phyloP scores from a whole-genome alignment of 768 basidiomycete genomes.

The Boletus tylopilopsis region DNA sequence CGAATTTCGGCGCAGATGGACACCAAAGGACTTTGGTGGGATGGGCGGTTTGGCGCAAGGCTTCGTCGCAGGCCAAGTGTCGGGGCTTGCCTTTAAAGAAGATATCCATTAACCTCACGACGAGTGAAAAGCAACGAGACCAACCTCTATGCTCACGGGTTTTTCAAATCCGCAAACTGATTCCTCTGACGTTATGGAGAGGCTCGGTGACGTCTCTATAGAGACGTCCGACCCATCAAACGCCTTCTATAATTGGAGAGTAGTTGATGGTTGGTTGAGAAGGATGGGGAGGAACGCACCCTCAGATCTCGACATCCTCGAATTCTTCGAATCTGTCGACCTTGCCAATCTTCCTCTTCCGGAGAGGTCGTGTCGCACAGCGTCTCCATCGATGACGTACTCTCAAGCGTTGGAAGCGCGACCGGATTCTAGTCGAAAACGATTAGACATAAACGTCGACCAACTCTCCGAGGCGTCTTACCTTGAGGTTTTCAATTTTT shows the following conservation, averaged over 20 bases:
- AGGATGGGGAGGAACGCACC: not conserved
- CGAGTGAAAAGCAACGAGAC: not conserved
- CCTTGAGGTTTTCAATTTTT: slow-evolving; percentile 1
- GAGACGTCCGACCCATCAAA: not conserved
- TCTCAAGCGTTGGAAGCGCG: not conserved
- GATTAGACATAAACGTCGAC: not conserved
- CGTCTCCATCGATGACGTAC: not conserved
- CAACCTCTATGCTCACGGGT: not conserved
- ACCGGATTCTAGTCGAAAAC: not conserved
- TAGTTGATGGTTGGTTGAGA: not conserved
- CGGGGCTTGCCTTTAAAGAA: not conserved
- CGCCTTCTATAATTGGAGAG: not conserved
- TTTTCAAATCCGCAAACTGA: not conserved
- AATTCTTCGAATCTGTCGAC: slow-evolving; percentile 4
- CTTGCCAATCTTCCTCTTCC: not conserved
- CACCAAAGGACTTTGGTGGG: slow-evolving; percentile 2
- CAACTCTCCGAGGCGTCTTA: not conserved
- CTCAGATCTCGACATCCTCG: slow-evolving; percentile 2
- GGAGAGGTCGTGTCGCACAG: not conserved
- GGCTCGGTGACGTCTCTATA: not conserved
- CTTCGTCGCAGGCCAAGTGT: not conserved
- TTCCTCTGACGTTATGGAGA: too few relatives aligned
- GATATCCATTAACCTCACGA: not conserved
- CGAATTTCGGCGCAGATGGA: not conserved
- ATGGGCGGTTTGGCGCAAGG: slow-evolving; percentile 1